Evolutionary conservation across 306 rosid species (phyloP), one percentile per base, ranked within the genome.

Genomic region (Arachis stenosperma): DNA sequence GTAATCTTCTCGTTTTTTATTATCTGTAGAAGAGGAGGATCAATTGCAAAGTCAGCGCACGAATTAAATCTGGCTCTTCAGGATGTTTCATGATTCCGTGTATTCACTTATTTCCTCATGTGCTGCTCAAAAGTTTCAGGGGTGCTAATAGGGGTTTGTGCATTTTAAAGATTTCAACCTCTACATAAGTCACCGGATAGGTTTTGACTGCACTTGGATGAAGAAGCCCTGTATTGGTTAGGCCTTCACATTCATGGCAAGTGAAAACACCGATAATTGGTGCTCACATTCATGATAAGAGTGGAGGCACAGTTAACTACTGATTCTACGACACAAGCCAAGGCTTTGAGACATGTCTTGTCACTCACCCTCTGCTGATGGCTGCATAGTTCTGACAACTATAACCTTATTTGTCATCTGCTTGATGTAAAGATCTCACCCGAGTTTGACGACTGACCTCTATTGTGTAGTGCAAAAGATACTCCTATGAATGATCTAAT

Each of bases 41-140:
- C 97, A 51, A 82, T 86, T 48, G 90, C 97, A 36, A 94, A 94
- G 82, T 83, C 88, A 14, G 99, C 95, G 15, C 99, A 94, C 6
- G 99, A 88, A 84, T 88, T 94, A 82, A 94, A 77, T 81, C 85
- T 94, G 78, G 90, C 95, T 51, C 83, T 94, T 56, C 97, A 85
- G 77, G 96, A 94, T 70, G 83, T 86, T 71, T 86, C 91, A n/a
- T 89, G 90, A 87, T 58, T 37, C 71, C 65, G 74, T 65, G 76
- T 30, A 63, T 69, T 78, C 60, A 55, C 66, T 73, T 75, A 65
- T 74, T 75, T 73, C 64, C 2, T 42, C 46, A 6, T 42, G 37
- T 64, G 51, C 61, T 67, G 65, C 67, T 74, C 73, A 47, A 37
- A 13, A 29, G 50, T 73, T 76, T 68, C 14, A 61, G 60, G 71